Base-by-base conservation (phyloP, 2,329 filamentous ascomycete genomes). In the Pseudocercospora crystallina region DNA sequence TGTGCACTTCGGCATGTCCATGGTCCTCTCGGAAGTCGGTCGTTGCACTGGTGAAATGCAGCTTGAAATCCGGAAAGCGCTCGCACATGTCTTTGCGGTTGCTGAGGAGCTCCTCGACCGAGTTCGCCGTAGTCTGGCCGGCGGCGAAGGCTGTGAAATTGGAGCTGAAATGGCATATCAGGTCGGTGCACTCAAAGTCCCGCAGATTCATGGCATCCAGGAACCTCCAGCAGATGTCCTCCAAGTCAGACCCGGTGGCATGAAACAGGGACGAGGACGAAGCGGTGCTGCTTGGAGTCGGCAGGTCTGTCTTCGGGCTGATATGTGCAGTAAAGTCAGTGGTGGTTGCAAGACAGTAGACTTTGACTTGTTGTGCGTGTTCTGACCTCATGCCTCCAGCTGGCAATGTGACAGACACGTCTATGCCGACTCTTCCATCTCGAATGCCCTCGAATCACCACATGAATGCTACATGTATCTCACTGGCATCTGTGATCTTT, bases 181-280 rank as follows among this genome's bases (percentile, higher is more conserved):
- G 44, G 15, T 48, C 31, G 1, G 34, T 26, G 14, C 37, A 43
- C 10, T 43, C 13, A 34, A 52, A 52, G 32, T 52, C 49, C 11
- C 49, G 49, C 26, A 26, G n/a, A 35, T 52, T 52, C 26, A 52
- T 17, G 10, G 37, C 26, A 20, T 47, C 26, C n/a, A 47, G 14
- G 33, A 52, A 47, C 15, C 30, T 33, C 49, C 49, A 52, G 39
- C 43, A 47, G 34, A 52, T 37, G 14, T 13, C 32, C 32, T 47
- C 49, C n/a, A 52, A 43, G 13, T 52, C 43, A 3, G 20, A 26
- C 4, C 20, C 20, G 14, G 44, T 26, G n/a, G 49, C 8, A 12
- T 43, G 11, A 11, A 5, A 33, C 9, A n/a, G 14, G 13, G 41
- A 32, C 20, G 37, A 26, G 15, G 37, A 20, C 29, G 41, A 20